Percentiles rank a stretch among this genome's conserved stretches.
Conservation (phyloP, 257 asterid species). For the Solanum ossicruentum region DNA sequence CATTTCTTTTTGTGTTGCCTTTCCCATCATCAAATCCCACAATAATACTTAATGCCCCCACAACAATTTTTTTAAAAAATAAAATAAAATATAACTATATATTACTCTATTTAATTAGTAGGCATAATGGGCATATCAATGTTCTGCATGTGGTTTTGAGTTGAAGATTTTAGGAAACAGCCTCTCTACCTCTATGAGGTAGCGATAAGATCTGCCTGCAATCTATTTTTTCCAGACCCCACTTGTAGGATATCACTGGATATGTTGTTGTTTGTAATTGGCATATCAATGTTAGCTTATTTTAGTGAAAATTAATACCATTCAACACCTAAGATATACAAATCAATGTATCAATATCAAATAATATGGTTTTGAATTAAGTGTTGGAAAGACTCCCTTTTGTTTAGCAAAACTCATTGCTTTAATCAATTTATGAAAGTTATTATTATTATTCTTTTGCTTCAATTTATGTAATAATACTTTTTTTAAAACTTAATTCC, state of each 20-base stretch:
- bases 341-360: background rate
- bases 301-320: background rate
- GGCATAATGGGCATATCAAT: background rate
- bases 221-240: no score
- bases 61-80: background rate
- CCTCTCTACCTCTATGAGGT: no score
- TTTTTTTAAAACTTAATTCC: no score
- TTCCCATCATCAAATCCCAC: conserved; percentile 3
- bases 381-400: background rate
- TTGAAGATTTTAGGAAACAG: no score
- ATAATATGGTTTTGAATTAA: background rate
- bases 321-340: background rate
- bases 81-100: background rate
- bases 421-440: background rate
- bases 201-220: no score
- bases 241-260: no score
- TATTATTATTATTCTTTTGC: no score
- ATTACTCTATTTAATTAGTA: background rate
- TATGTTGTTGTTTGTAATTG: no score
- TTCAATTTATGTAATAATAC: no score
- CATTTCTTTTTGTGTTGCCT: conserved; percentile 10
- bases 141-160: no score
- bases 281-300: background rate
- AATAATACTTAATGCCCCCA: background rate
- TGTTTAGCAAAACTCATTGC: background rate